These are phyloP conservation scores for Alternaria sp. DNA, from an alignment of 2,329 filamentous ascomycete species.

Conservation along the genomic window DNA sequence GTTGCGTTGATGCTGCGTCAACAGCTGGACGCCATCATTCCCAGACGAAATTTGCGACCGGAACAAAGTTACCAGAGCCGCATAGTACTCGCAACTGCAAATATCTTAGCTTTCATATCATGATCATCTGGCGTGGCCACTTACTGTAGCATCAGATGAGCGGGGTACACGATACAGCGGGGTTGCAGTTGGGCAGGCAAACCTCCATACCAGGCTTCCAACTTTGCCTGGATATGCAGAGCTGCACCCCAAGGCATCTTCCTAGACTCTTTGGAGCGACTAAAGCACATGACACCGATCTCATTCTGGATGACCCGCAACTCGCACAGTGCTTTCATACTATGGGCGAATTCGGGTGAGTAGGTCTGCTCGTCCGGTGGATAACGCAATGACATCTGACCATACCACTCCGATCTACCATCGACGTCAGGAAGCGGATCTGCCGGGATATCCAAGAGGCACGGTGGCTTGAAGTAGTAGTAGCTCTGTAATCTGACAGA, in stretches of 20 bases:
- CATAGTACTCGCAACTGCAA: not conserved
- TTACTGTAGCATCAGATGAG: conserved; percentile 19
- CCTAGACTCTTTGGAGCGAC: not conserved
- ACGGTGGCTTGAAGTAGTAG: conserved; percentile 16
- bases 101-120: not conserved
- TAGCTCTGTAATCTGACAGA: conserved; percentile 5
- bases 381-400: conserved; percentile 14
- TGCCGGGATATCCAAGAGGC: conserved; percentile 1
- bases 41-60: not conserved
- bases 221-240: conserved; percentile 1
- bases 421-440: conserved; percentile 17
- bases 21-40: not conserved
- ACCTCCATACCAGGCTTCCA: conserved; percentile 12
- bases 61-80: conserved; percentile 4
- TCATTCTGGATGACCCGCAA: conserved; percentile 18
- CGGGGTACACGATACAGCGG: conserved; percentile 9
- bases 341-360: conserved; percentile 3
- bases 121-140: not conserved
- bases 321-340: conserved; percentile 12
- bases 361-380: not conserved
- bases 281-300: conserved; percentile 5
- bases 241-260: conserved; percentile 9
- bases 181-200: conserved; percentile 7
- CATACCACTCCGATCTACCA: conserved; percentile 19
- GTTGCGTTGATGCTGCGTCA: not conserved